phyloP scores from a whole-genome alignment of 2,329 filamentous ascomycete species.

The Aspergillus arachidicola region DNA sequence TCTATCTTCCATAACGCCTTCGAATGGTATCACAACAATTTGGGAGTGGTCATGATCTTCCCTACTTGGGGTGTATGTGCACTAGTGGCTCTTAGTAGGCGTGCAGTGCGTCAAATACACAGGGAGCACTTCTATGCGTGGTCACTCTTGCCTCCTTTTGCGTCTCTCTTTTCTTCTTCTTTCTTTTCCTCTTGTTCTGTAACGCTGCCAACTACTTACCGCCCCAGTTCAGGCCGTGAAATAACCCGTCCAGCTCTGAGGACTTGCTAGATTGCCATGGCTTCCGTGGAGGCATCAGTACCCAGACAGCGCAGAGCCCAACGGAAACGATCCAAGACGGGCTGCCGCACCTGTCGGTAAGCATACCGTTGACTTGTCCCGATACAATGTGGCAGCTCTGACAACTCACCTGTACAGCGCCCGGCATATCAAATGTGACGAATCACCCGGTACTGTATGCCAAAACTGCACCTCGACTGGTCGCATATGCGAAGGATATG shows the following conservation, averaged over 20 bases:
- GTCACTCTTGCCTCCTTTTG: not conserved
- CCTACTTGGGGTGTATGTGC: not conserved
- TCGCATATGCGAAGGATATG: conserved; percentile 2
- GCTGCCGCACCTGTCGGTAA: not conserved
- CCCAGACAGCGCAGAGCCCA: not conserved
- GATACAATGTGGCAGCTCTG: not conserved
- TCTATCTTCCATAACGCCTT: not conserved
- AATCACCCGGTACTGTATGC: not conserved
- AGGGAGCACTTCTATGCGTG: not conserved
- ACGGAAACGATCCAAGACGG: not conserved
- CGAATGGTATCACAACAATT: not conserved
- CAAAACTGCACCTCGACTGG: conserved; percentile 8
- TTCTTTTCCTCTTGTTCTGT: not conserved
- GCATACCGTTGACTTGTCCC: not conserved
- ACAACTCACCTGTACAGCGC: not conserved
- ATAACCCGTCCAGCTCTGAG: too few relatives aligned
- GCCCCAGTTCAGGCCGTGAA: not conserved
- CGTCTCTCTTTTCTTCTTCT: too few relatives aligned
- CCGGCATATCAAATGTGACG: not conserved
- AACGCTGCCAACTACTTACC: not conserved
- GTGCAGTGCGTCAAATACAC: not conserved
- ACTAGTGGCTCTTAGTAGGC: not conserved
- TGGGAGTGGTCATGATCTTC: not conserved
- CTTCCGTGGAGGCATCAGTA: not conserved
- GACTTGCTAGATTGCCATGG: not conserved